Conservation (phyloP, 768 basidiomycete species). For the Symmetrospora coprosmae region DNA sequence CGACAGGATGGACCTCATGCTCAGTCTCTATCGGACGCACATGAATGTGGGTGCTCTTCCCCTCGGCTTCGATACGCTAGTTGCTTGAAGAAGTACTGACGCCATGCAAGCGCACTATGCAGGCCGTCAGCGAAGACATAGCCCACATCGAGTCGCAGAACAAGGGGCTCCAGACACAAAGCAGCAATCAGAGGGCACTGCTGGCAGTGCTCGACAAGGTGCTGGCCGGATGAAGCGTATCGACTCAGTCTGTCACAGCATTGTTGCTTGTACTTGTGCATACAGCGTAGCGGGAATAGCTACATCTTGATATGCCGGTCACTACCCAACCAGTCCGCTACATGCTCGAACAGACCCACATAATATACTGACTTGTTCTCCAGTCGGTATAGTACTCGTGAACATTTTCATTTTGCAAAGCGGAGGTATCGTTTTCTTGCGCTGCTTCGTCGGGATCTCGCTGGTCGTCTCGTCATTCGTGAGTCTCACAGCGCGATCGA, state of each 20-base stretch:
- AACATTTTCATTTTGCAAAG: no score
- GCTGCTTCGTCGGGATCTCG: no score
- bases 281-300: no score
- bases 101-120: constrained; percentile 58
- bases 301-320: no score
- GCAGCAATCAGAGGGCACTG: constrained; percentile 78
- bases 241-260: no score
- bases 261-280: not conserved
- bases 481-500: no score
- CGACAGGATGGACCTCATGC: constrained; percentile 72
- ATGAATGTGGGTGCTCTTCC: constrained; percentile 53
- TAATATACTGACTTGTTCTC: no score
- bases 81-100: constrained; percentile 55
- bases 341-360: no score
- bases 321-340: no score
- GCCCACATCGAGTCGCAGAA: constrained; percentile 90
- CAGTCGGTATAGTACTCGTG: no score
- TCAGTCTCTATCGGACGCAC: constrained; percentile 92
- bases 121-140: constrained; percentile 94
- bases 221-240: constrained; percentile 46
- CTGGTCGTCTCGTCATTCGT: no score
- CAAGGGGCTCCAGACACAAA: constrained; percentile 90
- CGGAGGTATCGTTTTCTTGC: no score
- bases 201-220: constrained; percentile 74
- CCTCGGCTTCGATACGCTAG: not conserved